Percentiles rank a stretch among this genome's conserved stretches.
phyloP scores from a whole-genome alignment of 2,329 filamentous ascomycete species.

The Alternaria brassicicola region DNA sequence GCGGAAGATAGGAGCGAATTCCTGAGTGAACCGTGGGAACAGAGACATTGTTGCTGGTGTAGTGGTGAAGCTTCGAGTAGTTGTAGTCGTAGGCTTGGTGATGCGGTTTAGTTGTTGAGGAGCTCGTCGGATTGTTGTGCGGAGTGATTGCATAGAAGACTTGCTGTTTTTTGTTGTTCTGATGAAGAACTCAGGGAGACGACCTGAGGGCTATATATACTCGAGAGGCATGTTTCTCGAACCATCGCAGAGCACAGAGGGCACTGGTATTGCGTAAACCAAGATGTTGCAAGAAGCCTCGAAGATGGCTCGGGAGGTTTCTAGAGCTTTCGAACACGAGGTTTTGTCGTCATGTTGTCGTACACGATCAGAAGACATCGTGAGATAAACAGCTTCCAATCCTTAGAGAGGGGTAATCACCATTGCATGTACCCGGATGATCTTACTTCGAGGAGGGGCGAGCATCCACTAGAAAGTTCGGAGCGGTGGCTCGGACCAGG shows the following conservation, averaged over 20 bases:
- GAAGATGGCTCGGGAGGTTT: conserved; percentile 30
- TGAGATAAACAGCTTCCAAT: conserved; percentile 5
- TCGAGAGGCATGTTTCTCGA: conserved; percentile 33
- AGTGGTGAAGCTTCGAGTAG: conserved; percentile 27
- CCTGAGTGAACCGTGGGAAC: conserved; percentile 51
- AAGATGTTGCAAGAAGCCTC: conserved; percentile 25
- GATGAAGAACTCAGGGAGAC: conserved; percentile 24
- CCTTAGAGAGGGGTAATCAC: not conserved
- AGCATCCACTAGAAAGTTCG: conserved; percentile 13
- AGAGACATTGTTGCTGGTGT: conserved; percentile 48
- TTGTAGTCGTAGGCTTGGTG: conserved; percentile 30
- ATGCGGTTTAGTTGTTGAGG: conserved; percentile 42
- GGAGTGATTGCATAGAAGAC: conserved; percentile 47
- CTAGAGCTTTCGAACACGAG: conserved; percentile 30
- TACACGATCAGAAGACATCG: conserved; percentile 3
- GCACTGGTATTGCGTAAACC: conserved; percentile 7
- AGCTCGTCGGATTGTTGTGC: conserved; percentile 39
- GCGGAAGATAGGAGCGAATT: conserved; percentile 54
- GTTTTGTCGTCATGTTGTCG: conserved; percentile 13
- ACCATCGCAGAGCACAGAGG: conserved; percentile 24
- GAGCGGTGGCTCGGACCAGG: not conserved
- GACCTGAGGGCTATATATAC: conserved; percentile 38
- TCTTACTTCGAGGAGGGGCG: not conserved
- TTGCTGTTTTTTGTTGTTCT: conserved; percentile 38
- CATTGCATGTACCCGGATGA: not conserved